Base-by-base conservation (phyloP, 345 rosid species). In the Raphanus sativus region DNA sequence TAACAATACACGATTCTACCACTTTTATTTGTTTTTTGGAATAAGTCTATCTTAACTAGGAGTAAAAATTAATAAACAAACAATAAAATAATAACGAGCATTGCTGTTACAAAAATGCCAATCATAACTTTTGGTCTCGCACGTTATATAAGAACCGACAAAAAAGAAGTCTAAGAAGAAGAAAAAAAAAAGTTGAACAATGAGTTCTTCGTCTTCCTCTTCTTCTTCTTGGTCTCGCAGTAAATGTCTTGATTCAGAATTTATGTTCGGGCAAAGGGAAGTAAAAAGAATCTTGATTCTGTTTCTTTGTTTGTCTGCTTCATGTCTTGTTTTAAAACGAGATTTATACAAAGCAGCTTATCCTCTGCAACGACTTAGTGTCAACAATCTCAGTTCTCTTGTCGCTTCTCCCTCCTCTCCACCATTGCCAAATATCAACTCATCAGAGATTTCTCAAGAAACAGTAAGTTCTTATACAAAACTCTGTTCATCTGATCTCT, bases 141-240 rank as follows among this genome's bases (percentile, higher is more conserved):
- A 60, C 73, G 77, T 73, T 78, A 65, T 59, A 72, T 78, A 72
- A 78, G 69, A 66, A 78, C 77, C 69, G 69, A 78, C 81, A 66
- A 72, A 77, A 48, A 63, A 66, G 24, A 78, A 60, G 73, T 34
- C 77, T 24, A 48, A 36, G 13, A 34, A 11, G 34, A 74, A 12
- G 4, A 11, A 62, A 13, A 10, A 48, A 63, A 40, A 40, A 36
- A 21, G 11, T 40, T 40, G 10, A 40, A 9, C 48, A 33, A 77
- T 78, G 81, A 78, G 63, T 40, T 72, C 81, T 28, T 77, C 70
- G 0, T 69, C 80, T 76, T 75, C 79, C 17, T 50, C 55, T 0
- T 55, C 77, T 32, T 73, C 70, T 17, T 48, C 76, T 7, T 77
- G 62, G 15, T 66, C 82, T 42, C 34, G 55, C 55, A 61, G 54